Evolutionary conservation across 768 basidiomycete species (phyloP).

Genomic region (Podaxis rugospora): DNA sequence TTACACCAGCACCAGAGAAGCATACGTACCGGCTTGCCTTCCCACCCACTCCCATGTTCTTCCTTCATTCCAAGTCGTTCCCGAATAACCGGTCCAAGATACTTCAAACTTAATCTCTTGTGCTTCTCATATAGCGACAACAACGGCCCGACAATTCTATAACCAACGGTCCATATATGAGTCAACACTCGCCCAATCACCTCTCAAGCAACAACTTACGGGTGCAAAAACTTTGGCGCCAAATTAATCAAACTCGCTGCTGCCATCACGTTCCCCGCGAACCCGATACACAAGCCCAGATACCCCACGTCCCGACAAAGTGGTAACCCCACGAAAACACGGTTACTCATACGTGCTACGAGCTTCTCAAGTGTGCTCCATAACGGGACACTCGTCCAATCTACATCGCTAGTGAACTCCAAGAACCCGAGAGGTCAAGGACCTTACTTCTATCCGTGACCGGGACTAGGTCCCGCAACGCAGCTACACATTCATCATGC

Average conservation of each 20-base stretch:
- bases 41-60: slow-evolving; percentile 21
- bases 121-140: slow-evolving; percentile 9
- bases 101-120: slow-evolving; percentile 12
- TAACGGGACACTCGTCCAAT: slow-evolving; percentile 6
- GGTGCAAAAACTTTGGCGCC: slow-evolving; percentile 15
- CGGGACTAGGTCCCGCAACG: neutral
- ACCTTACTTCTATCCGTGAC: neutral
- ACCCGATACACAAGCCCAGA: slow-evolving; percentile 15
- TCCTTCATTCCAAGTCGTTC: slow-evolving; percentile 21
- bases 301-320: slow-evolving; percentile 20
- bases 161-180: neutral
- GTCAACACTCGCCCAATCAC: no score
- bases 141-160: slow-evolving; percentile 11
- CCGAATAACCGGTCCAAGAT: slow-evolving; percentile 20
- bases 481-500: slow-evolving; percentile 2
- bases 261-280: slow-evolving; percentile 15
- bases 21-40: slow-evolving; percentile 21
- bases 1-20: neutral
- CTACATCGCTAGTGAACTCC: neutral
- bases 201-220: slow-evolving; percentile 10
- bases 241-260: slow-evolving; percentile 15
- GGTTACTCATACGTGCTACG: slow-evolving; percentile 16
- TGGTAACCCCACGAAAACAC: slow-evolving; percentile 21
- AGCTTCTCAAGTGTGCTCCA: slow-evolving; percentile 14
- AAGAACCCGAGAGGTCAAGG: neutral